A percentile compares a stretch with the other conserved stretches of the same genome.
Evolutionary conservation across 2,329 filamentous ascomycete genomes (phyloP).

Genomic region (Raffaelea albimanens): DNA sequence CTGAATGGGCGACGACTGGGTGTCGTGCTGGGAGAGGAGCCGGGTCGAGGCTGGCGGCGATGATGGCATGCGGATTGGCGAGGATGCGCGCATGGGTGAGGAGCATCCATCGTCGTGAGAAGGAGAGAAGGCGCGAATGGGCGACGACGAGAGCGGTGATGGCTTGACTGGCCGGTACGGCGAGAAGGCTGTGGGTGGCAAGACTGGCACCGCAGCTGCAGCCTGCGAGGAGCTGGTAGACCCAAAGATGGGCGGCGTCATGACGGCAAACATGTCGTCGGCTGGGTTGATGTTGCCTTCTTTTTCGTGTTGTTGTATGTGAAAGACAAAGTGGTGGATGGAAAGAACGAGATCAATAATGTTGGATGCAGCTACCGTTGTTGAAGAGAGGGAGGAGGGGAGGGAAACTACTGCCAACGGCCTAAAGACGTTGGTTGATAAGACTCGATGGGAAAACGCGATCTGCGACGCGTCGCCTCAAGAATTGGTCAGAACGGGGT

Average conservation of each 20-base stretch:
- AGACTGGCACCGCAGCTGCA: not conserved
- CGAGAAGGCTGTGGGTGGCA: conserved; percentile 24
- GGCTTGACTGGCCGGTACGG: conserved; percentile 35
- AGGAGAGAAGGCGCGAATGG: conserved; percentile 42
- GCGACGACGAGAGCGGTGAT: conserved; percentile 51
- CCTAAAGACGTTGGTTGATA: not conserved
- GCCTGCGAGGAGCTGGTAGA: conserved; percentile 28
- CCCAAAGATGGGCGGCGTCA: conserved; percentile 7
- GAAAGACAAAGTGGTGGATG: too few species aligned
- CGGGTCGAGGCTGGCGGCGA: conserved; percentile 6
- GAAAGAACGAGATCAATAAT: too few species aligned
- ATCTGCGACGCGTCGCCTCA: not conserved
- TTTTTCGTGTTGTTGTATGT: not conserved
- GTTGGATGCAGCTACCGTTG: too few species aligned
- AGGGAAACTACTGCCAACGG: not conserved
- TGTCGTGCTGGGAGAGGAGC: conserved; percentile 20
- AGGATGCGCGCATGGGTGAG: conserved; percentile 22
- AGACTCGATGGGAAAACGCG: not conserved
- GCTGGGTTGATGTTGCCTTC: not conserved
- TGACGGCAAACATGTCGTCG: conserved; percentile 11
- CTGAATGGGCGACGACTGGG: conserved; percentile 34
- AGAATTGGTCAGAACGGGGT: not conserved
- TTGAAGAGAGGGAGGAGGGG: not conserved
- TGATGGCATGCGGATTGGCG: conserved; percentile 18
- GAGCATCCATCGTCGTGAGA: conserved; percentile 11